A percentile compares a stretch with the other conserved stretches of the same genome.
phyloP scores from a whole-genome alignment of 306 rosid species.

The Inga laurina region DNA sequence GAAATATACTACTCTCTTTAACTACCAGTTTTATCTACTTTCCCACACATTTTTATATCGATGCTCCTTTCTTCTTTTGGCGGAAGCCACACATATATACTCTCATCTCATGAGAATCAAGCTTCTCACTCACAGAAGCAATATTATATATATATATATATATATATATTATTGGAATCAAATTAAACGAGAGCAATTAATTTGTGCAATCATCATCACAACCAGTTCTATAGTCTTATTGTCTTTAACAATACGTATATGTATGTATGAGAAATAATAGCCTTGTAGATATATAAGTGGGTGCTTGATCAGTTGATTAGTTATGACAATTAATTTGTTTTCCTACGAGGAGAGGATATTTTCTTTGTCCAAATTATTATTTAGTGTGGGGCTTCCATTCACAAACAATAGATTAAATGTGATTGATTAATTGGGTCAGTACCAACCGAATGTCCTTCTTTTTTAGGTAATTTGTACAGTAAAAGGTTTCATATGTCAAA shows the following conservation, averaged over 20 bases:
- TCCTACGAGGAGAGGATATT: background rate
- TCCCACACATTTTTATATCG: background rate
- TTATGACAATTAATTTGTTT: background rate
- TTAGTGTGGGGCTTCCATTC: background rate
- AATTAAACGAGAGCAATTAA: background rate
- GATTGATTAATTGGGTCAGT: slow-evolving; percentile 31
- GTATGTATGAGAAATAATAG: background rate
- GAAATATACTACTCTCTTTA: background rate
- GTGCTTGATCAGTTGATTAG: background rate
- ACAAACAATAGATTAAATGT: slow-evolving; percentile 25
- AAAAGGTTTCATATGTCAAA: background rate
- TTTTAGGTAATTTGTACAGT: background rate
- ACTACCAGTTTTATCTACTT: background rate
- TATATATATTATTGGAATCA: too few relatives aligned
- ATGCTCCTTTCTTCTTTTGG: background rate
- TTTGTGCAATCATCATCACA: too few relatives aligned
- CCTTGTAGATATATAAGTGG: background rate
- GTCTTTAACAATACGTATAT: background rate
- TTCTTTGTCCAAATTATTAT: background rate
- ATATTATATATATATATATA: too few relatives aligned
- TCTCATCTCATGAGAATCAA: background rate
- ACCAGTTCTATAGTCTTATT: background rate
- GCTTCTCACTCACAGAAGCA: background rate
- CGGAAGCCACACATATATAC: background rate
- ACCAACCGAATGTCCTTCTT: background rate